A percentile compares a stretch with the other conserved stretches of the same genome.
These are phyloP conservation scores for Lachnellula cervina DNA, from an alignment of 2,329 filamentous ascomycete genomes.

Conservation along the genomic window DNA sequence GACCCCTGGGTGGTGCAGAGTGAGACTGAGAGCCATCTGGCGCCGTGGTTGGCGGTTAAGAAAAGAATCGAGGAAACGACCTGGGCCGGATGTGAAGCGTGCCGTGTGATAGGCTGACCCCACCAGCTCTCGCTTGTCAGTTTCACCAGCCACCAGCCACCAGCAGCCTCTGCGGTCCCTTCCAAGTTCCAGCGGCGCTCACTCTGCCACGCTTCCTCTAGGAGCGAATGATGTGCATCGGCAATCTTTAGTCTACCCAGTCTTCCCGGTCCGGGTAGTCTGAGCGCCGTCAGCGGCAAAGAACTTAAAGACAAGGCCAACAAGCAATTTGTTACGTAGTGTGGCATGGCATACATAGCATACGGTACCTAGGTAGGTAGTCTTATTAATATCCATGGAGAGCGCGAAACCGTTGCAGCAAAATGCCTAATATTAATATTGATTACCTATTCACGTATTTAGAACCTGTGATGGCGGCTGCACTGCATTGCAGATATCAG, in stretches of 20 bases:
- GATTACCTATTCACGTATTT: background rate
- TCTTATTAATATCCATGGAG: background rate
- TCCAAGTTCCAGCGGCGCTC: no score
- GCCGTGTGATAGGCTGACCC: slow-evolving; percentile 10
- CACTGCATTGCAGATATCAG: background rate
- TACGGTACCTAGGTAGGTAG: no score
- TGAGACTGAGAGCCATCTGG: slow-evolving; percentile 15
- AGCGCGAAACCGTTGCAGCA: background rate
- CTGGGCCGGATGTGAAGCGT: background rate
- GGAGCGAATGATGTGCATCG: slow-evolving; percentile 16
- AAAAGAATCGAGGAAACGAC: background rate
- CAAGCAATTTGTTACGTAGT: background rate
- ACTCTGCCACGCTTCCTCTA: background rate
- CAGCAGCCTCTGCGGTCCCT: background rate
- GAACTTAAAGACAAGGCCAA: background rate
- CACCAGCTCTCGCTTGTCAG: slow-evolving; percentile 2
- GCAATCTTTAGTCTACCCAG: background rate
- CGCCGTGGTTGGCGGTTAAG: slow-evolving; percentile 21
- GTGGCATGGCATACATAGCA: no score
- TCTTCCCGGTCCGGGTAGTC: background rate
- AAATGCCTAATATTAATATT: background rate
- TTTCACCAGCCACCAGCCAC: background rate
- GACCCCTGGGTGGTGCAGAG: slow-evolving; percentile 12
- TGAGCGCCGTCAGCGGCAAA: background rate
- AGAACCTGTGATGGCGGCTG: background rate